These are phyloP conservation scores for Penicillium mononematosum DNA, from an alignment of 495 filamentous ascomycete genomes.

Conservation along the genomic window DNA sequence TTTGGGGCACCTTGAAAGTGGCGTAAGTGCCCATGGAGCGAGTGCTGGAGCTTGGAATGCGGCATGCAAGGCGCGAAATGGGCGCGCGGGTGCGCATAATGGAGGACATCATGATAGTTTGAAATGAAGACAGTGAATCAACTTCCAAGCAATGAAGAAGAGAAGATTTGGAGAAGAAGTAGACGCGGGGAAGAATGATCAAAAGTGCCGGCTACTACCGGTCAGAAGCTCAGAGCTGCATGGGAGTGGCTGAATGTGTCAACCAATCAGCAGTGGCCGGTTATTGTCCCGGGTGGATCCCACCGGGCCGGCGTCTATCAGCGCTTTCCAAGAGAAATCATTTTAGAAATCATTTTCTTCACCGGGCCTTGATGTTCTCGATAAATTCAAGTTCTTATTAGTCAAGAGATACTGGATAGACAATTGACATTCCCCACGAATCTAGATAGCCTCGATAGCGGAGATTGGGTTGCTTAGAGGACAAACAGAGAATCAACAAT, in stretches of 20 bases:
- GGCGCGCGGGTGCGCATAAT: constrained; percentile 36
- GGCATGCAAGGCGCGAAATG: constrained; percentile 28
- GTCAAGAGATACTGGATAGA: not conserved
- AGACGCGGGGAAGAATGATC: constrained; percentile 26
- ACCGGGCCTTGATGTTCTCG: not conserved
- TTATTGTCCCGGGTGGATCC: constrained; percentile 24
- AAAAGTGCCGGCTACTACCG: constrained; percentile 31
- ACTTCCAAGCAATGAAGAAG: constrained; percentile 6
- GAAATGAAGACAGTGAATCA: not conserved
- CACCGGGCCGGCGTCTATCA: constrained; percentile 23
- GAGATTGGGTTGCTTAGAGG: not conserved
- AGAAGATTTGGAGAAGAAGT: constrained; percentile 15
- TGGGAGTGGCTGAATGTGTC: not conserved
- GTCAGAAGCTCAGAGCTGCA: constrained; percentile 11
- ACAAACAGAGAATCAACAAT: not conserved
- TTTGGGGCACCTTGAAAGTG: constrained; percentile 80
- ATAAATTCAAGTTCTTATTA: not conserved
- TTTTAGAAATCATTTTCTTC: not conserved
- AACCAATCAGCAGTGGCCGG: constrained; percentile 23
- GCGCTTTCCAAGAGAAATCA: not conserved
- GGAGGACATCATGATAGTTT: constrained; percentile 35
- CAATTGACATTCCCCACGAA: not conserved
- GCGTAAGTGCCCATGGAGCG: constrained; percentile 57
- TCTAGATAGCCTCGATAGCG: not conserved
- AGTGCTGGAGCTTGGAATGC: constrained; percentile 26